These are phyloP conservation scores for Beauveria varroae DNA, from an alignment of 2,329 filamentous ascomycete genomes.

Conservation along the genomic window DNA sequence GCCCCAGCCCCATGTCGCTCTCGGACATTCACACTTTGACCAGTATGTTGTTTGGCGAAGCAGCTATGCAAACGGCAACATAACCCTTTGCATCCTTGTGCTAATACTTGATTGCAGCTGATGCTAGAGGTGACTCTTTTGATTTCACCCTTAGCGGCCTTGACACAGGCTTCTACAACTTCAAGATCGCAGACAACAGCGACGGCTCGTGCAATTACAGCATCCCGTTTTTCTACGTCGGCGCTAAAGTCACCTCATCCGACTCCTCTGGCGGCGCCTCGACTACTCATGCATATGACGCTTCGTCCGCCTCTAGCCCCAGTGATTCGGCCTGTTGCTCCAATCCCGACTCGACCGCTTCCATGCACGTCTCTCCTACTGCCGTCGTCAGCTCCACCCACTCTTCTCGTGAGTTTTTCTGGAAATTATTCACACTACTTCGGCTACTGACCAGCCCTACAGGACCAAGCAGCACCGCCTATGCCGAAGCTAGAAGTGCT, in stretches of 20 bases:
- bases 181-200: constrained; percentile 25
- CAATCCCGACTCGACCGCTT: not conserved
- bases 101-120: constrained; percentile 11
- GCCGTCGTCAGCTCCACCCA: not conserved
- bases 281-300: not conserved
- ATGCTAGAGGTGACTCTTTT: constrained; percentile 17
- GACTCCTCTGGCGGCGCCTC: constrained; percentile 1
- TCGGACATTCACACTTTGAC: constrained; percentile 24
- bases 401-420: not conserved
- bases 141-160: constrained; percentile 22
- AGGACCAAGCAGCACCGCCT: not conserved
- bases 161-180: constrained; percentile 26
- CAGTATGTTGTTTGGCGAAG: constrained; percentile 18
- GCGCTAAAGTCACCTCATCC: constrained; percentile 14
- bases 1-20: constrained; percentile 19
- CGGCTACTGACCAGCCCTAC: not conserved
- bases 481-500: not conserved
- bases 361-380: not conserved
- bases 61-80: not conserved
- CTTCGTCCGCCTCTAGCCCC: not conserved
- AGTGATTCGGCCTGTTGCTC: not conserved
- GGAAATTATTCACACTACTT: too few species aligned
- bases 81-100: not conserved
- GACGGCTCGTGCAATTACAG: constrained; percentile 24
- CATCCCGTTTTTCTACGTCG: constrained; percentile 23